Percentiles rank a stretch among this genome's conserved stretches.
Evolutionary conservation across 2,329 filamentous ascomycete genomes (phyloP).

Genomic region (Venturia aucupariae): DNA sequence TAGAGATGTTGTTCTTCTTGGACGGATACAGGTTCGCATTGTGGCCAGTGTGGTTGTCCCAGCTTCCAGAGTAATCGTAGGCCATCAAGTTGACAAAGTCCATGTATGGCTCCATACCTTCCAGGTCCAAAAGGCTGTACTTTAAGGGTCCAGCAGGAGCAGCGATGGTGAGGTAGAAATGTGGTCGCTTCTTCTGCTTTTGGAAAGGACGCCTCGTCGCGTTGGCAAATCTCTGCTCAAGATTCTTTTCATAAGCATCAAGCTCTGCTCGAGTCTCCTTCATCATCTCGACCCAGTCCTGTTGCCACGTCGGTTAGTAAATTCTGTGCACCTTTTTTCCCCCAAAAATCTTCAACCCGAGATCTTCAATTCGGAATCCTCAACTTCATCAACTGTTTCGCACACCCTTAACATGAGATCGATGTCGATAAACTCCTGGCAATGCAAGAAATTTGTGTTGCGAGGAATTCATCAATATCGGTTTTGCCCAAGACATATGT

Average conservation of each 20-base stretch:
- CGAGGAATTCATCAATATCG: no score
- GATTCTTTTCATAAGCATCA: conserved; percentile 30
- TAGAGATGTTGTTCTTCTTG: conserved; percentile 47
- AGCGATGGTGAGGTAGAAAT: conserved; percentile 37
- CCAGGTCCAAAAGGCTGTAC: conserved; percentile 32
- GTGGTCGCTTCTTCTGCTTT: conserved; percentile 25
- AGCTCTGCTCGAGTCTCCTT: conserved; percentile 29
- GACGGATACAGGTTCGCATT: conserved; percentile 68
- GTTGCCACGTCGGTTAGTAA: no score
- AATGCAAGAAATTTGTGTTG: no score
- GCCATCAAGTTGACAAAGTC: conserved; percentile 45
- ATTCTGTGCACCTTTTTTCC: no score
- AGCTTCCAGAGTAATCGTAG: conserved; percentile 60
- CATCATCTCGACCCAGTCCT: conserved; percentile 32
- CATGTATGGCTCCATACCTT: conserved; percentile 32
- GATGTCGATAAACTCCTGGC: no score
- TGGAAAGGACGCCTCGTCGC: conserved; percentile 24
- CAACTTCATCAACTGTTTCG: no score
- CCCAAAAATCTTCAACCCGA: no score
- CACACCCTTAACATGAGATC: no score
- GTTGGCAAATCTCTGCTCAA: conserved; percentile 20
- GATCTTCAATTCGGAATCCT: no score
- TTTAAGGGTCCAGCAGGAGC: conserved; percentile 36
- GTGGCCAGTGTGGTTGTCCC: conserved; percentile 65
- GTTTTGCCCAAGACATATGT: no score